Base-by-base conservation (phyloP, 257 asterid species). In the Gentiana macrophylla region DNA sequence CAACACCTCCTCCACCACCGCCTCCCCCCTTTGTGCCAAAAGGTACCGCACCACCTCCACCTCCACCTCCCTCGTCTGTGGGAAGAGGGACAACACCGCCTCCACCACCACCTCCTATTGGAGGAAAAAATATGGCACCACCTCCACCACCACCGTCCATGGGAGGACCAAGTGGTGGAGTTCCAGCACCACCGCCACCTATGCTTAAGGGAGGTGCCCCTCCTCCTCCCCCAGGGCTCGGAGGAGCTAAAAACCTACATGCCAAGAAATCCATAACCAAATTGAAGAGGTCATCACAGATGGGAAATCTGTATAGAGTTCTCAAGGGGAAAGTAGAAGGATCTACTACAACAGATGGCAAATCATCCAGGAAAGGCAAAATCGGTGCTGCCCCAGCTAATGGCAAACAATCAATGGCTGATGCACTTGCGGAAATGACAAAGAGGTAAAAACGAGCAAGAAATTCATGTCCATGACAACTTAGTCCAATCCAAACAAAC, bases 401-500 rank as follows among this genome's bases (percentile, higher is more conserved):
- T 43, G 95, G 89, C 13, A 84, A 87, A 69, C 86, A 80, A 50
- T 94, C 96, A 46, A 86, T 86, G 96, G 96, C 96, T 38, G 98
- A 90, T 82, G 98, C 98, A 60, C 77, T 90, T 56, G 96, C 95
- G 46, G 98, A 90, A 78, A 86, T 90, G 88, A 82, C 94, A 47
- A 90, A 90, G 74, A 80, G 94, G 98, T 82, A 70, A 32, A 37
- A 13, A 41, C 6, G 2, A 41, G 46, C 9, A 41, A 41, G 9
- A 41, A 37, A 46, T 37, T 51, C n/a, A 35, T 58, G 41, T 57
- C 43, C 35, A 12, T 35, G 10, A 32, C 35, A 51, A 36, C 11
- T 34, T 35, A 37, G 35, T n/a, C 41, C 43, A 24, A 24, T 24
- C 24, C 24, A 24, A 24, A 24, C 8, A 4, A 8, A 51, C 15